Evolutionary conservation across 2,329 filamentous ascomycete species (phyloP).

Genomic region (Thielaviopsis cerberus): DNA sequence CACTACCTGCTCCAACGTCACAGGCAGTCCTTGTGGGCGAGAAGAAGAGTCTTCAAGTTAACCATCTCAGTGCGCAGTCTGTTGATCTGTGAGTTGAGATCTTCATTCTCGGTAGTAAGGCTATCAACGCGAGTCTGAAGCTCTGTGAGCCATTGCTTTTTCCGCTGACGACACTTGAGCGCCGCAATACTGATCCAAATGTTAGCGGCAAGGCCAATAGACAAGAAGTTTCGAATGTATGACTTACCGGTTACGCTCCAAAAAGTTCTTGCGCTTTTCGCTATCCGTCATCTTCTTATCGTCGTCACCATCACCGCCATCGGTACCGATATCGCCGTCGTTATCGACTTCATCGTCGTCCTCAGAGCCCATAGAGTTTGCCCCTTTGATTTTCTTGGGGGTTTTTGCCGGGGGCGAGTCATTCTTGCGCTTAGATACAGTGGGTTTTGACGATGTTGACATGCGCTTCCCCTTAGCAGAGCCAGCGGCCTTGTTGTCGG

Average conservation of each 20-base stretch:
- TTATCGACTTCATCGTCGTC: constrained; percentile 1
- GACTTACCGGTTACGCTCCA: constrained; percentile 81
- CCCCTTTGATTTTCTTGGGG: constrained; percentile 59
- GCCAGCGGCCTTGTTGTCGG: constrained; percentile 29
- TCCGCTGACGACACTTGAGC: constrained; percentile 87
- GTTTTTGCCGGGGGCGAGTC: constrained; percentile 31
- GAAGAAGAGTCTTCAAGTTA: constrained; percentile 75
- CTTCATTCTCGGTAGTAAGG: constrained; percentile 81
- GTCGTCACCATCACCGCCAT: constrained; percentile 35
- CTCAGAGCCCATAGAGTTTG: constrained; percentile 20
- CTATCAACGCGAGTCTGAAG: constrained; percentile 88
- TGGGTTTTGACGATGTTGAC: constrained; percentile 19
- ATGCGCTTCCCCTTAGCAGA: constrained; percentile 5
- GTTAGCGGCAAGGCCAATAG: constrained; percentile 14
- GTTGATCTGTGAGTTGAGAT: constrained; percentile 63
- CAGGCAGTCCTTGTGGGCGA: constrained; percentile 91
- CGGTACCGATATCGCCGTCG: constrained; percentile 13
- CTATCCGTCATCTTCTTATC: constrained; percentile 85
- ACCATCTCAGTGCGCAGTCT: constrained; percentile 82
- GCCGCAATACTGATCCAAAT: constrained; percentile 56
- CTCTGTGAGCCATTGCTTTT: constrained; percentile 97
- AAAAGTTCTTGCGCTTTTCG: constrained; percentile 94
- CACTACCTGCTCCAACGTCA: constrained; percentile 58
- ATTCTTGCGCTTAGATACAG: constrained; percentile 45
- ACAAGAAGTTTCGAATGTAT: background rate